Base-by-base conservation (phyloP, 441 rosid species). In the Erysimum cheiri region DNA sequence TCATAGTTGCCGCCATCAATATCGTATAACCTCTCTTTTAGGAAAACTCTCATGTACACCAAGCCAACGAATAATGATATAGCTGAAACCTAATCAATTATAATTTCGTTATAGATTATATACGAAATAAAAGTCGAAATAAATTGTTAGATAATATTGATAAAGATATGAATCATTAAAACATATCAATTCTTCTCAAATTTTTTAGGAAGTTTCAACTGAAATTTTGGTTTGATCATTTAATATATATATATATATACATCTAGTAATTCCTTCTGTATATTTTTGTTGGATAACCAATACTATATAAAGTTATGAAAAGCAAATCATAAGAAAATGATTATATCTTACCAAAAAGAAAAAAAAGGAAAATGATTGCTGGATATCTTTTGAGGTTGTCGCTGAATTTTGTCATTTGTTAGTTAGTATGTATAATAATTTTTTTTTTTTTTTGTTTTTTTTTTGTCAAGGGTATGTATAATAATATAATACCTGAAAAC, bases 21-120 rank as follows among this genome's bases (percentile, higher is more conserved):
- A 17, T 64, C 60, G 0, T 65, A 68, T 31, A 61, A 26, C 69
- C 81, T 85, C 35, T 92, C 97, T 76, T 85, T 64, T 22, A 93
- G 85, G 67, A 93, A 90, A 60, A 87, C 58, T 78, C 96, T 86
- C 98, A 88, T 85, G 83, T 93, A 88, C 15, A 82, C 85, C 17
- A 71, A 72, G 6, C 87, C 91, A 60, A 80, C 49, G 78, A 85
- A 80, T 1, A 84, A 81, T 13, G 76, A 75, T 47, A 73, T 24
- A 2, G 92, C 75, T 33, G 96, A 87, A 36, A 86, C 81, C 97
- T 92, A 77, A 35, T 19, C 2, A 6, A 26, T 36, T 28, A 15
- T 13, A 47, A 3, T 14, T 5, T 35, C 14, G 10, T 64, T n/a
- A 8, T 36, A 47, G 19, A 36, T 35, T 24, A 8, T 24, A 2